A percentile compares a stretch with the other conserved stretches of the same genome.
phyloP scores from a whole-genome alignment of 1,139 yeast genomes.

The Nakaseomyces uthaithaninus region DNA sequence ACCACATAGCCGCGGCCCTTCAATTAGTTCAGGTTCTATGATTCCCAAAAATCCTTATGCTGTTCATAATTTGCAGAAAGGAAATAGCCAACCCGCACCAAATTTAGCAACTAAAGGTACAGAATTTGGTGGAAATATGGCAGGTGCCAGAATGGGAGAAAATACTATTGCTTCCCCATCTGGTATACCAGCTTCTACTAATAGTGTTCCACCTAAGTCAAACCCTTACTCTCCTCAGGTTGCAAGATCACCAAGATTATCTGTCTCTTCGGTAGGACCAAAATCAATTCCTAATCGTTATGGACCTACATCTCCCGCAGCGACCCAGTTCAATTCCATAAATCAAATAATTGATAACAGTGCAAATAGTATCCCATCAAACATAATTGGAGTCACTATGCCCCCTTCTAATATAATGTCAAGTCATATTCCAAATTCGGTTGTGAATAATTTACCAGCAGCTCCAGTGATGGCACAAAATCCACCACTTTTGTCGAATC shows the following conservation, averaged over 20 bases:
- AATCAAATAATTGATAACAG: not conserved
- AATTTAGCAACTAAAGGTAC: not conserved
- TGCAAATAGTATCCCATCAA: not conserved
- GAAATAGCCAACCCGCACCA: constrained; percentile 7
- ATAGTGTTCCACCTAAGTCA: constrained; percentile 11
- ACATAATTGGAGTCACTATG: constrained; percentile 4
- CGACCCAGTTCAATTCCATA: not conserved
- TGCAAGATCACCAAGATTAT: constrained; percentile 1
- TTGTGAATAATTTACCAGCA: not conserved
- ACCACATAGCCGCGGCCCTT: constrained; percentile 9
- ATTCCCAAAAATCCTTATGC: constrained; percentile 6
- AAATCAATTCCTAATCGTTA: not conserved
- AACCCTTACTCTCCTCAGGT: constrained; percentile 11
- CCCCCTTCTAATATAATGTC: constrained; percentile 1
- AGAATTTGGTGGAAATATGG: constrained; percentile 6
- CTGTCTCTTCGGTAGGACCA: not conserved
- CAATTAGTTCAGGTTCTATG: not conserved
- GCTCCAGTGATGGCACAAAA: not conserved
- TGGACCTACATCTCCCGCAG: constrained; percentile 4
- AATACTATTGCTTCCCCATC: constrained; percentile 22
- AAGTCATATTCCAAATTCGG: too few species aligned
- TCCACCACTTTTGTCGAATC: not conserved
- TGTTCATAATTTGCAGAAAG: constrained; percentile 5
- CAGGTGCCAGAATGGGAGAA: constrained; percentile 17
- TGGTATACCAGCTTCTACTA: constrained; percentile 12